phyloP scores from a whole-genome alignment of 495 filamentous ascomycete species.

The Xanthoparmelia taractica region DNA sequence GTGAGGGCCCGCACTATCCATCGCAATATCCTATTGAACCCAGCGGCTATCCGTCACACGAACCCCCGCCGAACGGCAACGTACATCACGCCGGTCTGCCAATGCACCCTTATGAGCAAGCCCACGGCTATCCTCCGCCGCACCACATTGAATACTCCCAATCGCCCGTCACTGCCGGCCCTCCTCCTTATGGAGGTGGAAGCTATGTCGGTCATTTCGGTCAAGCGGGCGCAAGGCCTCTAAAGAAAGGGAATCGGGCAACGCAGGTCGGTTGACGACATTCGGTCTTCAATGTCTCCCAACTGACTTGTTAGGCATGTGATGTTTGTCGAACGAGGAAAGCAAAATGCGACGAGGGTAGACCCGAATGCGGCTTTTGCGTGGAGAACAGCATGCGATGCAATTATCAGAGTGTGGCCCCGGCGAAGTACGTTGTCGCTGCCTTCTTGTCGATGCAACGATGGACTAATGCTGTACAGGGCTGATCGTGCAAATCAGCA shows the following conservation, averaged over 20 bases:
- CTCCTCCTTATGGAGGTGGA: conserved; percentile 21
- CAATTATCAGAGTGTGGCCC: conserved; percentile 54
- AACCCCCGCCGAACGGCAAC: conserved; percentile 23
- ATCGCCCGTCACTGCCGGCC: conserved; percentile 24
- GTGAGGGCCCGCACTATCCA: conserved; percentile 25
- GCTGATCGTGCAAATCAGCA: conserved; percentile 28
- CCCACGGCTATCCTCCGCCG: conserved; percentile 14
- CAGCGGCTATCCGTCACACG: conserved; percentile 21
- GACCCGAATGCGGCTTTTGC: conserved; percentile 52
- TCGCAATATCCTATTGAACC: conserved; percentile 22
- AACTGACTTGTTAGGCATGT: conserved; percentile 41
- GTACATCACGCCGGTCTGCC: conserved; percentile 23
- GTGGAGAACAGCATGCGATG: conserved; percentile 49
- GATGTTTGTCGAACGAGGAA: conserved; percentile 55
- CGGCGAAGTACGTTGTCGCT: conserved; percentile 45
- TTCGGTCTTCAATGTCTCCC: background rate
- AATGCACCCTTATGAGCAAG: conserved; percentile 24
- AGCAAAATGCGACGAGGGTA: conserved; percentile 57
- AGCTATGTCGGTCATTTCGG: conserved; percentile 17
- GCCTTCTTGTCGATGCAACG: background rate
- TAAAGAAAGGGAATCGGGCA: conserved; percentile 26
- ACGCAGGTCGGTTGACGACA: conserved; percentile 18
- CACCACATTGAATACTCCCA: conserved; percentile 22
- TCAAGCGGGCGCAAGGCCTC: conserved; percentile 19
- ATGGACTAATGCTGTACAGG: conserved; percentile 16